phyloP scores from a whole-genome alignment of 2,329 filamentous ascomycete species.

The Harringtonia aguacate region DNA sequence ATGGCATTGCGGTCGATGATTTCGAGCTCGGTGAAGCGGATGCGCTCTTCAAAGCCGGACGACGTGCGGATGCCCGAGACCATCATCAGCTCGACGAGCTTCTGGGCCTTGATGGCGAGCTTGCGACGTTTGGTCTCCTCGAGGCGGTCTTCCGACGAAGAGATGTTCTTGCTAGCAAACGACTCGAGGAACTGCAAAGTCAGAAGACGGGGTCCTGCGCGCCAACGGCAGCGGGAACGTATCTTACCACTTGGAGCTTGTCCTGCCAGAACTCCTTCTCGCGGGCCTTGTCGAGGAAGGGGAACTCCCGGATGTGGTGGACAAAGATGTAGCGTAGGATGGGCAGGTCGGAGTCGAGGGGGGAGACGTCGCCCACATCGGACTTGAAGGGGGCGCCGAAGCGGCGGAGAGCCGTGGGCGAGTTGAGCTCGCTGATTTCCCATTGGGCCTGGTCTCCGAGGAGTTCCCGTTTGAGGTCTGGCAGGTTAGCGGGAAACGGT shows the following conservation, averaged over 20 bases:
- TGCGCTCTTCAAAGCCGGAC: slow-evolving; percentile 94
- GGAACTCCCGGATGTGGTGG: slow-evolving; percentile 94
- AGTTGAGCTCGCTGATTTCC: slow-evolving; percentile 89
- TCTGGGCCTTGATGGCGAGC: slow-evolving; percentile 83
- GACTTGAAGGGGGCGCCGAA: slow-evolving; percentile 95
- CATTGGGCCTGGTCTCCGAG: slow-evolving; percentile 79
- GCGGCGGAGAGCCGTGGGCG: slow-evolving; percentile 83
- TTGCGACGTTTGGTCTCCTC: slow-evolving; percentile 95
- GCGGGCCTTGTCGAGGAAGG: slow-evolving; percentile 88
- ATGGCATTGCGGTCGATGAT: slow-evolving; percentile 90
- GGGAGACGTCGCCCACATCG: slow-evolving; percentile 83
- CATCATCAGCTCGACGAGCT: slow-evolving; percentile 98
- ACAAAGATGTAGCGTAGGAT: slow-evolving; percentile 96
- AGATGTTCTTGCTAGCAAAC: slow-evolving; percentile 94
- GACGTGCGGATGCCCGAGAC: slow-evolving; percentile 93
- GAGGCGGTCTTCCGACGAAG: slow-evolving; percentile 87
- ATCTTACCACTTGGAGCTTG: slow-evolving; percentile 83
- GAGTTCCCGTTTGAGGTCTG: slow-evolving; percentile 93
- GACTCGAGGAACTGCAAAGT: slow-evolving; percentile 74
- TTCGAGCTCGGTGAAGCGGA: slow-evolving; percentile 93
- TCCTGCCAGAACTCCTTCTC: slow-evolving; percentile 99
- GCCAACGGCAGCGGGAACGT: slow-evolving; percentile 17
- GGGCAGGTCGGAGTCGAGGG: slow-evolving; percentile 86
- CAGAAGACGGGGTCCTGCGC: background rate
- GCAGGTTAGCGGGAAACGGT: background rate